Evolutionary conservation across 2,329 filamentous ascomycete genomes (phyloP).

Genomic region (Geoglossum cookeanum): DNA sequence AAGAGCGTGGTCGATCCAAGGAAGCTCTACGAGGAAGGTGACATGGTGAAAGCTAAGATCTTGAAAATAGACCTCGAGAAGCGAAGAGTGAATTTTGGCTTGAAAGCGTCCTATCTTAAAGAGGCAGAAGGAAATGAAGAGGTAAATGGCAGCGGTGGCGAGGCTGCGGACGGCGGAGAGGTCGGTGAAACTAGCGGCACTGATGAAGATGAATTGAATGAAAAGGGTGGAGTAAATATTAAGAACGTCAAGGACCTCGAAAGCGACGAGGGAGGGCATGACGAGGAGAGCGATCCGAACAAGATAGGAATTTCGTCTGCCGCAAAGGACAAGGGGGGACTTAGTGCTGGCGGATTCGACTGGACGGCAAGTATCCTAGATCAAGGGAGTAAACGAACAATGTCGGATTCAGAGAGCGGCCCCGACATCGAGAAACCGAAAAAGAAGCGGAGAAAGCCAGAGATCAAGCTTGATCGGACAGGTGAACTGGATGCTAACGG

Average conservation of each 20-base stretch:
- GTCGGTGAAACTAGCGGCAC: constrained; percentile 17
- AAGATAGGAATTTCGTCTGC: constrained; percentile 18
- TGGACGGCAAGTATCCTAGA: constrained; percentile 52
- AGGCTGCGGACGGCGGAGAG: constrained; percentile 19
- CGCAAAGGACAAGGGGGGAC: constrained; percentile 22
- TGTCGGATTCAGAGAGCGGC: constrained; percentile 31
- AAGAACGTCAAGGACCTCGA: constrained; percentile 23
- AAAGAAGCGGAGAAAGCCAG: constrained; percentile 56
- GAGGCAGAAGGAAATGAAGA: constrained; percentile 35
- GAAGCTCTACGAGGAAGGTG: constrained; percentile 76
- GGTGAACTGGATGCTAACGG: constrained; percentile 80
- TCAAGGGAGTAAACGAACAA: constrained; percentile 33
- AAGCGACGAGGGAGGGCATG: constrained; percentile 12
- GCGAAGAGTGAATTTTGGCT: constrained; percentile 66
- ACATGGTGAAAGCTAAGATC: constrained; percentile 82
- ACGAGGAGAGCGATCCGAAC: constrained; percentile 12
- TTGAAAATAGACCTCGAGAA: constrained; percentile 57
- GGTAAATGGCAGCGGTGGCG: constrained; percentile 19
- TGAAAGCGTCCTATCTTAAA: constrained; percentile 84
- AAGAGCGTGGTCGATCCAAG: constrained; percentile 64
- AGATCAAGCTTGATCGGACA: constrained; percentile 72
- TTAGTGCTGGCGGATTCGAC: constrained; percentile 64
- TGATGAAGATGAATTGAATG: constrained; percentile 19
- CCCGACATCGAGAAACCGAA: constrained; percentile 36
- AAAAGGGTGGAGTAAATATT: constrained; percentile 26